A percentile compares a stretch with the other conserved stretches of the same genome.
phyloP scores from a whole-genome alignment of 2,329 filamentous ascomycete species.

The Sclerotinia minor region DNA sequence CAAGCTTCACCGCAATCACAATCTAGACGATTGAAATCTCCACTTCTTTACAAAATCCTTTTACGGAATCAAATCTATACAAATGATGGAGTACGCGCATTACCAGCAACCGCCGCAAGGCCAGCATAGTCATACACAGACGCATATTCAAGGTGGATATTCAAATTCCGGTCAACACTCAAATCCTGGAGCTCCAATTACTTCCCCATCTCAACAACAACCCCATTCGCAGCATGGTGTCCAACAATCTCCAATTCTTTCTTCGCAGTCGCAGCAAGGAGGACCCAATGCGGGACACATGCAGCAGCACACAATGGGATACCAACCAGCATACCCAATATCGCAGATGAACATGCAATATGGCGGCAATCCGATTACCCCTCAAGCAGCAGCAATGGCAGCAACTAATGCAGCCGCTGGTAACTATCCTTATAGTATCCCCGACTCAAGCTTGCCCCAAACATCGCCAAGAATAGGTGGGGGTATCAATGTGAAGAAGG shows the following conservation, averaged over 20 bases:
- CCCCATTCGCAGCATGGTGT: constrained; percentile 57
- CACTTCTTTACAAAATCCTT: constrained; percentile 22
- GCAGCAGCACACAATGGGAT: constrained; percentile 72
- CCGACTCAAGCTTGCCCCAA: constrained; percentile 66
- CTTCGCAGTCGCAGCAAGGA: constrained; percentile 73
- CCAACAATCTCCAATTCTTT: constrained; percentile 76
- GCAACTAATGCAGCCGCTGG: constrained; percentile 88
- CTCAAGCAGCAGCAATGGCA: constrained; percentile 86
- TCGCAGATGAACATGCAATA: constrained; percentile 77
- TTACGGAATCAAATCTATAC: constrained; percentile 39
- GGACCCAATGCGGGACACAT: constrained; percentile 60
- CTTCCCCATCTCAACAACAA: constrained; percentile 70
- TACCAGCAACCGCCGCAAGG: constrained; percentile 61
- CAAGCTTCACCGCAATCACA: constrained; percentile 20
- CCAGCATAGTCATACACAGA: constrained; percentile 62
- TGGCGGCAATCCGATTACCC: constrained; percentile 68
- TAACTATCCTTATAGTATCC: constrained; percentile 69
- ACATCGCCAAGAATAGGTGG: constrained; percentile 74
- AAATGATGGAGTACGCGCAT: constrained; percentile 74
- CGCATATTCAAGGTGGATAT: constrained; percentile 61
- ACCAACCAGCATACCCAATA: constrained; percentile 71
- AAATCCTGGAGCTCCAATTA: constrained; percentile 55
- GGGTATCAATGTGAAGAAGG: constrained; percentile 64
- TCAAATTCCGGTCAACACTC: constrained; percentile 58
- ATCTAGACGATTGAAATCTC: constrained; percentile 23